phyloP scores from a whole-genome alignment of 257 asterid species.

The Solanum etuberosum region DNA sequence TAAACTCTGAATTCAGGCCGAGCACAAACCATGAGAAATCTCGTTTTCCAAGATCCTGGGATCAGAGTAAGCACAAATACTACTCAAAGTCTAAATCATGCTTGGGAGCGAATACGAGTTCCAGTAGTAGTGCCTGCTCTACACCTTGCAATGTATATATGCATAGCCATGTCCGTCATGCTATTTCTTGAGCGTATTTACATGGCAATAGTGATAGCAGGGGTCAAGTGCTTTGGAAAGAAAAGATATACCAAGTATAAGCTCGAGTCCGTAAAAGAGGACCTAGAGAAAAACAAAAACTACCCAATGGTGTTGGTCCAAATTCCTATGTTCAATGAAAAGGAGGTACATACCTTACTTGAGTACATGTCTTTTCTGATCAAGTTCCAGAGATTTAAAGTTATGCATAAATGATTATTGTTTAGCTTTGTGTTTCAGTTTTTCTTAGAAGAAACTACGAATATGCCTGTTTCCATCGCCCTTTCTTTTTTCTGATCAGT shows the following conservation, averaged over 20 bases:
- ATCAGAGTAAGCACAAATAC: conserved; percentile 38
- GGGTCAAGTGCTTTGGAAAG: conserved; percentile 53
- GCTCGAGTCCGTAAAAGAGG: conserved; percentile 58
- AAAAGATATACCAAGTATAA: conserved; percentile 74
- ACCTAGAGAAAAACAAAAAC: conserved; percentile 40
- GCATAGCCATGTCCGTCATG: conserved; percentile 80
- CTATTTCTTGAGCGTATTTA: conserved; percentile 70
- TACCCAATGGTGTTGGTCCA: conserved; percentile 68
- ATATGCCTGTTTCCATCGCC: background rate
- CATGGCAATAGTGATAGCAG: conserved; percentile 70
- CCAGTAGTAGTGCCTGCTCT: conserved; percentile 58
- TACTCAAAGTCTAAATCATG: conserved; percentile 22
- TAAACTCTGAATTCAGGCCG: background rate
- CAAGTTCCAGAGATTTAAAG: background rate
- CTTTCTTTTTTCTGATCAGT: background rate
- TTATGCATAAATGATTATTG: background rate
- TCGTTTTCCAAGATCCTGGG: conserved; percentile 20
- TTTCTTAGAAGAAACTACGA: background rate
- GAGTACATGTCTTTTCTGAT: background rate
- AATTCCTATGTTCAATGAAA: conserved; percentile 84
- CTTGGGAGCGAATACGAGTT: conserved; percentile 59
- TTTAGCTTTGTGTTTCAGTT: background rate
- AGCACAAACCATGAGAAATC: conserved; percentile 43
- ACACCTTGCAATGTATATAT: conserved; percentile 38
- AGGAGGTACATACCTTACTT: conserved; percentile 46